phyloP scores from a whole-genome alignment of 1,284 basidiomycete genomes.

The Rhizoctonia solani region DNA sequence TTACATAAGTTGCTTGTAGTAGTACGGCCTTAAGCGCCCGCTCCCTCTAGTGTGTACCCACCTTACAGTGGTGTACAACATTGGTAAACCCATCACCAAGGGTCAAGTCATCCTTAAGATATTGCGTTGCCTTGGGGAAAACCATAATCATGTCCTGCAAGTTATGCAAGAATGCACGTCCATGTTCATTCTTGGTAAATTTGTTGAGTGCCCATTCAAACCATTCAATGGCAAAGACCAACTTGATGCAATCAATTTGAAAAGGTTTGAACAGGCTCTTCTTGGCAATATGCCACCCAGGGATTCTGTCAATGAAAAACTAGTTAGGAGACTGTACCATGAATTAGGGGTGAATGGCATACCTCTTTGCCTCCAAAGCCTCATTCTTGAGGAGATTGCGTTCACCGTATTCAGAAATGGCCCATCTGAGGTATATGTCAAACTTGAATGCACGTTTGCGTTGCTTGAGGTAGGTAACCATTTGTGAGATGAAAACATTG shows the following conservation, averaged over 20 bases:
- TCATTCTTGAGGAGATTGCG: background rate
- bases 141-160: background rate
- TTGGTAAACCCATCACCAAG: background rate
- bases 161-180: background rate
- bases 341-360: background rate
- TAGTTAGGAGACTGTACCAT: background rate
- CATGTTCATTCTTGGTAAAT: background rate
- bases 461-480: conserved; percentile 20
- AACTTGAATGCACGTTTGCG: background rate
- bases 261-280: background rate
- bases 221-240: background rate
- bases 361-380: background rate
- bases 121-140: conserved; percentile 2
- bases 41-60: no score
- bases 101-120: background rate
- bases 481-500: conserved; percentile 11
- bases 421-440: conserved; percentile 1
- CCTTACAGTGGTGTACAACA: no score
- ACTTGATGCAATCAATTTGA: background rate
- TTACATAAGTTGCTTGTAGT: no score
- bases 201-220: background rate
- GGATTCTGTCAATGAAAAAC: background rate
- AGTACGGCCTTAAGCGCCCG: no score
- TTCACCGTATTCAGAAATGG: background rate
- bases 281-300: background rate